Evolutionary conservation across 306 rosid genomes (phyloP).

Genomic region (Gynostemma pentaphyllum): DNA sequence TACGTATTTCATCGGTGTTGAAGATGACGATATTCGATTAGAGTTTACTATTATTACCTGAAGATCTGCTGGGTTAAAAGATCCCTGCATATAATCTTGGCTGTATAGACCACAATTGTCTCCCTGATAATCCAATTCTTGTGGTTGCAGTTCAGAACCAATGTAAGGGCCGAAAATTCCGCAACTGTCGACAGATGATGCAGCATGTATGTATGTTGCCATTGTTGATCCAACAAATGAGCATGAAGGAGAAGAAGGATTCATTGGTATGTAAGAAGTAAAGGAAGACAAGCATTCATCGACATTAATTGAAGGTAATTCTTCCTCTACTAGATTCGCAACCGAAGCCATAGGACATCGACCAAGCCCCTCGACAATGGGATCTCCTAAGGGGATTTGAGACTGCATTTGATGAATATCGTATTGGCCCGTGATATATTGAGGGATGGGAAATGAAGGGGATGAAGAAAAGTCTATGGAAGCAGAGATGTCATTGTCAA

Average conservation of each 20-base stretch:
- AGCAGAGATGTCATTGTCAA: conserved; percentile 83
- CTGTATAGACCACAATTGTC: conserved; percentile 61
- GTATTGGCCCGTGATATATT: conserved; percentile 36
- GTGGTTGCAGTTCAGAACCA: conserved; percentile 59
- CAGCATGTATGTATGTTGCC: conserved; percentile 48
- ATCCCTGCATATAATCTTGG: conserved; percentile 47
- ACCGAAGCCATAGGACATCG: conserved; percentile 32
- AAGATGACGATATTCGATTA: neutral
- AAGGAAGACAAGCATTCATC: conserved; percentile 78
- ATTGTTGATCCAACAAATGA: conserved; percentile 49
- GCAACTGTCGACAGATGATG: conserved; percentile 49
- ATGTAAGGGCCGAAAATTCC: conserved; percentile 52
- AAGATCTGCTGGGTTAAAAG: conserved; percentile 61
- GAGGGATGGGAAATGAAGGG: conserved; percentile 39
- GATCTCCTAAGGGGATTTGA: conserved; percentile 29
- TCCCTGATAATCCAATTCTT: conserved; percentile 73
- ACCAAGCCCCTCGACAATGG: conserved; percentile 47
- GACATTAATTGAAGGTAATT: conserved; percentile 44
- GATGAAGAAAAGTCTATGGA: conserved; percentile 77
- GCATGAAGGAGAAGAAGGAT: conserved; percentile 56
- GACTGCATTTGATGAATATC: conserved; percentile 44
- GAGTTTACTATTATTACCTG: conserved; percentile 49
- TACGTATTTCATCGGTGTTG: neutral
- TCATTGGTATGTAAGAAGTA: conserved; percentile 55
- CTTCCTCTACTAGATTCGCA: conserved; percentile 33